These are phyloP conservation scores for Xanthoconium separans DNA, from an alignment of 1,284 basidiomycete genomes.

Conservation along the genomic window DNA sequence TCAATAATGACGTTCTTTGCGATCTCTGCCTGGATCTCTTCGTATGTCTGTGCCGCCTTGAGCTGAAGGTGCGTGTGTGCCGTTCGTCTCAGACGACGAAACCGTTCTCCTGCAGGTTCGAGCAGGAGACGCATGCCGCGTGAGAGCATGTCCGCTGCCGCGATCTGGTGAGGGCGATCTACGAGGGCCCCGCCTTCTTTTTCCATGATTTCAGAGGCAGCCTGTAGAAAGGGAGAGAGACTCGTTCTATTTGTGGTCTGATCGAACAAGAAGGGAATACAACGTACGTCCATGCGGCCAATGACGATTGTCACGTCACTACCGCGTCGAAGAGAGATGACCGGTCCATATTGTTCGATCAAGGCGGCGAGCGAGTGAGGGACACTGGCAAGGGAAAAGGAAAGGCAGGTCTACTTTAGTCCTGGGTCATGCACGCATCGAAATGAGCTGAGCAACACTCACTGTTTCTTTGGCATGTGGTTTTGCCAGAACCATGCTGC, in stretches of 20 bases:
- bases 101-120: conserved; percentile 3
- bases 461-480: conserved; percentile 8
- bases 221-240: background rate
- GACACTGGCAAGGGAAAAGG: background rate
- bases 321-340: conserved; percentile 11
- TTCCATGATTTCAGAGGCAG: conserved; percentile 18
- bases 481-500: conserved; percentile 13
- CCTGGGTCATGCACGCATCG: too few relatives aligned
- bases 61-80: conserved; percentile 11
- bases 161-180: conserved; percentile 9
- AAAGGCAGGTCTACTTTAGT: background rate
- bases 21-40: background rate
- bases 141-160: conserved; percentile 4
- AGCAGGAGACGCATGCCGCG: conserved; percentile 7
- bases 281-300: conserved; percentile 23
- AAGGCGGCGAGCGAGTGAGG: conserved; percentile 12
- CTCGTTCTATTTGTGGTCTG: background rate
- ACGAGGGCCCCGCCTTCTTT: background rate
- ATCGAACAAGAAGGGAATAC: too few relatives aligned
- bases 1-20: too few relatives aligned
- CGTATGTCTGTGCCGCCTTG: conserved; percentile 6
- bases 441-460: background rate
- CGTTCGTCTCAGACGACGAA: conserved; percentile 4
- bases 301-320: conserved; percentile 9
- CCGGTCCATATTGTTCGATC: conserved; percentile 12